These are phyloP conservation scores for Rubia balearica DNA, from an alignment of 305 asterid species.

Conservation along the genomic window DNA sequence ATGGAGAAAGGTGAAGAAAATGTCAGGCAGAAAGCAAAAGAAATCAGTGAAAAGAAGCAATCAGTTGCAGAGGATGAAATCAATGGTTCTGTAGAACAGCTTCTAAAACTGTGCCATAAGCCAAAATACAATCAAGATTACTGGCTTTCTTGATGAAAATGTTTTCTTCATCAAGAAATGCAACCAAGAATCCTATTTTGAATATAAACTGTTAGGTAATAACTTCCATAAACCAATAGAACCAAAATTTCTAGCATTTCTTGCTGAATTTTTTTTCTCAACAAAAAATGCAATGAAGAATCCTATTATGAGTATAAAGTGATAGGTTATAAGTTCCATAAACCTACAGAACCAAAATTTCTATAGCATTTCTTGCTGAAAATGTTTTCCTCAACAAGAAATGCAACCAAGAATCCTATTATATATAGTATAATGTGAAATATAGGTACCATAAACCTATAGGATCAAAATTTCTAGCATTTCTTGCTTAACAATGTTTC, in stretches of 20 bases:
- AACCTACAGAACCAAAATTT: not conserved
- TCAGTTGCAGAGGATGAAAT: constrained; percentile 27
- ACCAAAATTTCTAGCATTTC: not conserved
- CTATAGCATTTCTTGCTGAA: not conserved
- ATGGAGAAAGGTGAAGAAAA: constrained; percentile 25
- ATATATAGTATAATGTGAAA: not conserved
- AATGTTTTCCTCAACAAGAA: not conserved
- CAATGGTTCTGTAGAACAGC: constrained; percentile 18
- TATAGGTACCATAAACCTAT: not conserved
- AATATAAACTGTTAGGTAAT: no score
- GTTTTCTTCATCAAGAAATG: not conserved
- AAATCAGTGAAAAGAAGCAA: constrained; percentile 25
- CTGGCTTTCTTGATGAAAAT: not conserved
- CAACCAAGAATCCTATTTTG: not conserved
- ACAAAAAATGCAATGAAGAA: constrained; percentile 4
- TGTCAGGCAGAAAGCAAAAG: constrained; percentile 26
- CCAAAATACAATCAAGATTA: not conserved
- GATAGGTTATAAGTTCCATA: not conserved
- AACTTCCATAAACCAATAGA: not conserved
- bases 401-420: constrained; percentile 7
- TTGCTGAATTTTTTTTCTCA: not conserved
- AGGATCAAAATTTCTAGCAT: not conserved
- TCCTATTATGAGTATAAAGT: not conserved
- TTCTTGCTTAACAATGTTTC: not conserved
- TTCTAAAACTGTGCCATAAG: constrained; percentile 11